Evolutionary conservation across 331 rosid species (phyloP).

Genomic region (Stylosanthes scabra): DNA sequence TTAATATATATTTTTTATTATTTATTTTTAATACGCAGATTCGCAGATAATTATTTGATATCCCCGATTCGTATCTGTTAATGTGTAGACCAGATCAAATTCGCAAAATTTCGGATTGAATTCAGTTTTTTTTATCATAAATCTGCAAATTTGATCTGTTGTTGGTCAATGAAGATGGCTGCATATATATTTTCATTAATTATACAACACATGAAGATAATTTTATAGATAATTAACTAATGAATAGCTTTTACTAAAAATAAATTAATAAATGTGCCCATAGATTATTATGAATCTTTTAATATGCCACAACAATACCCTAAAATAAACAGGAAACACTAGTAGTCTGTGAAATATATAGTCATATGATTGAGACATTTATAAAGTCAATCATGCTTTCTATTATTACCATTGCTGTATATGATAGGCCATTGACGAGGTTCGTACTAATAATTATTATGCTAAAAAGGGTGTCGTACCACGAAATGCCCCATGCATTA

Average conservation of each 20-base stretch:
- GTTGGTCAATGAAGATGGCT: too few species aligned
- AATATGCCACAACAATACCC: background rate
- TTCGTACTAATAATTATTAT: slow-evolving; percentile 56
- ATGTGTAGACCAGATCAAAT: too few species aligned
- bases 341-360: slow-evolving; percentile 31
- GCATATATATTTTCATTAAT: background rate
- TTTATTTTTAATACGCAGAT: too few species aligned
- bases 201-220: background rate
- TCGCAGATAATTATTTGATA: too few species aligned
- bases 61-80: too few species aligned
- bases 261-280: too few species aligned
- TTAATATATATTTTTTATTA: too few species aligned
- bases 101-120: too few species aligned
- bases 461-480: slow-evolving; percentile 69
- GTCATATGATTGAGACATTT: slow-evolving; percentile 61
- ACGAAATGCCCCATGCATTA: slow-evolving; percentile 45
- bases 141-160: too few species aligned
- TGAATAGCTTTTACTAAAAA: too few species aligned
- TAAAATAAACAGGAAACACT: slow-evolving; percentile 9
- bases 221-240: background rate
- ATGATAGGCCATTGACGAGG: slow-evolving; percentile 46
- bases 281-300: slow-evolving; percentile 8
- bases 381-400: slow-evolving; percentile 60
- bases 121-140: too few species aligned
- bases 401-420: slow-evolving; percentile 47